These are phyloP conservation scores for Puya raimondii DNA, from an alignment of 176 grass and related monocot genomes.

Conservation along the genomic window DNA sequence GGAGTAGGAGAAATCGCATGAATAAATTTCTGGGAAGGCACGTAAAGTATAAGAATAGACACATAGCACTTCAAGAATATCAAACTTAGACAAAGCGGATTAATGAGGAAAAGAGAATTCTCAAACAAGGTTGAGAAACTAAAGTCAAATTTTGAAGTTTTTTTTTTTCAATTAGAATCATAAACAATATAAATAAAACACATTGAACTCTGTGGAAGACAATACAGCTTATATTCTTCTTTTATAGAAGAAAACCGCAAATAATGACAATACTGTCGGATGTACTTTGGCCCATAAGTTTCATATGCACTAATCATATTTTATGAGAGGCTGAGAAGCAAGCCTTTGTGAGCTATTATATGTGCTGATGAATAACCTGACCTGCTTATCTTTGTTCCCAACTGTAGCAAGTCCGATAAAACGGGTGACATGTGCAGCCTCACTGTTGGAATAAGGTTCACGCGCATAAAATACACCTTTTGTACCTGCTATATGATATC, in stretches of 20 bases:
- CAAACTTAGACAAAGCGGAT: neutral
- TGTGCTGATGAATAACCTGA: slow-evolving; percentile 17
- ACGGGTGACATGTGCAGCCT: slow-evolving; percentile 62
- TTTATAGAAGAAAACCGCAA: too few species aligned
- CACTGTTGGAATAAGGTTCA: slow-evolving; percentile 72
- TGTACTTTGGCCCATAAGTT: neutral
- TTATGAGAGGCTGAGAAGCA: neutral
- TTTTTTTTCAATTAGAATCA: neutral
- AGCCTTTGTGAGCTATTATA: neutral
- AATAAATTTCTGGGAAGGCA: slow-evolving; percentile 82
- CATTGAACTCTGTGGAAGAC: too few species aligned
- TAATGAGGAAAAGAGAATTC: neutral
- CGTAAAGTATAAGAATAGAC: slow-evolving; percentile 19
- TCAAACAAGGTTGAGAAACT: neutral
- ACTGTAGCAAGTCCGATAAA: slow-evolving; percentile 93
- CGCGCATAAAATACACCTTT: slow-evolving; percentile 83
- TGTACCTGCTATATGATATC: slow-evolving; percentile 86
- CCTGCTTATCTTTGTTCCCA: slow-evolving; percentile 95
- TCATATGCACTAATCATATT: neutral
- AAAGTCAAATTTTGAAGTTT: neutral
- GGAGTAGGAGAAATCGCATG: slow-evolving; percentile 98
- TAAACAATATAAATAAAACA: neutral
- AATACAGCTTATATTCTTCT: too few species aligned
- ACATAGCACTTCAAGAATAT: slow-evolving; percentile 19
- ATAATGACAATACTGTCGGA: too few species aligned